Percentiles rank a stretch among this genome's conserved stretches.
Conservation (phyloP, 495 filamentous ascomycete genomes). For the Cairneyella variabilis region DNA sequence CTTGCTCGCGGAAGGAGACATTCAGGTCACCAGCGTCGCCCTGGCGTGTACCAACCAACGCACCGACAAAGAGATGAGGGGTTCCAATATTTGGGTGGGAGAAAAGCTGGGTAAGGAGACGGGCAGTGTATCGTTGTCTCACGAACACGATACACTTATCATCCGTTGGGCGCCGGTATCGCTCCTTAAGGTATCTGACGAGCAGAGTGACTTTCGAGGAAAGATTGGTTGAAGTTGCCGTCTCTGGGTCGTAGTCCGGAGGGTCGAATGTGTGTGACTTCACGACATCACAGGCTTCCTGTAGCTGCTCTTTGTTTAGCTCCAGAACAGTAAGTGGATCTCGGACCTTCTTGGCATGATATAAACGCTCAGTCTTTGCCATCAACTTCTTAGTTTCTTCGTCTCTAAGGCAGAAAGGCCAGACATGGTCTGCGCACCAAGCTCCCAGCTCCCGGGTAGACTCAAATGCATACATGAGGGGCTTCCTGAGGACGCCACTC, state of each 20-base stretch:
- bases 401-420: constrained; percentile 67
- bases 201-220: constrained; percentile 74
- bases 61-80: constrained; percentile 57
- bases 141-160: constrained; percentile 89
- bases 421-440: constrained; percentile 86
- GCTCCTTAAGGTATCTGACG: constrained; percentile 46
- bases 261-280: constrained; percentile 41
- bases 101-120: constrained; percentile 64
- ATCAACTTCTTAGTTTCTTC: constrained; percentile 61
- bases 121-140: constrained; percentile 70
- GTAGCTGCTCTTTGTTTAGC: constrained; percentile 48
- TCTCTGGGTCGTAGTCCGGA: constrained; percentile 35
- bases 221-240: constrained; percentile 32
- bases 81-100: constrained; percentile 46
- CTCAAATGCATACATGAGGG: constrained; percentile 53
- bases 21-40: constrained; percentile 43
- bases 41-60: constrained; percentile 39
- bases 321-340: constrained; percentile 40
- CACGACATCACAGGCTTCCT: constrained; percentile 57
- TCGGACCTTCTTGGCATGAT: constrained; percentile 26
- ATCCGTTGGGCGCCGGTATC: constrained; percentile 52
- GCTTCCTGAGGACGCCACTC: constrained; percentile 50
- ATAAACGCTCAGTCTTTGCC: constrained; percentile 45
- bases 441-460: constrained; percentile 68
- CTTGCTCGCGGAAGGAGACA: constrained; percentile 68